Percentiles rank a stretch among this genome's conserved stretches.
phyloP scores from a whole-genome alignment of 345 rosid genomes.

The Salix dunnii region DNA sequence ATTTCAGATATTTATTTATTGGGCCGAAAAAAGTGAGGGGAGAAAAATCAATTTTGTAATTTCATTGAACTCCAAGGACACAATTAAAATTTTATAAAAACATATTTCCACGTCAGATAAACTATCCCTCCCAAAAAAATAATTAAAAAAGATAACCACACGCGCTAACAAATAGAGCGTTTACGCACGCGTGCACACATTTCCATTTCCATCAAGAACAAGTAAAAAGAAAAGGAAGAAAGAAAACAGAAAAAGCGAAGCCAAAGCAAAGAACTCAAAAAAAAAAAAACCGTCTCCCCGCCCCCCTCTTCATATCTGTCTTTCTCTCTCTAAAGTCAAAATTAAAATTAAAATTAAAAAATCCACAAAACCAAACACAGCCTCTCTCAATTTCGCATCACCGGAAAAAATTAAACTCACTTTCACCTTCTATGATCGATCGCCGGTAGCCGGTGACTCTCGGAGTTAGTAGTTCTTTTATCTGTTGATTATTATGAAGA shows the following conservation, averaged over 20 bases:
- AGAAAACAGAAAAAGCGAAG: no score
- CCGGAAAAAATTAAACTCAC: not conserved
- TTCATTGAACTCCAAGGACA: not conserved
- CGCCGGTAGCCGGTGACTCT: conserved; percentile 50
- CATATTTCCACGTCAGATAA: conserved; percentile 30
- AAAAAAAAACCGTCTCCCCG: conserved; percentile 21
- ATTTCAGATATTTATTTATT: not conserved
- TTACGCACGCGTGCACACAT: not conserved
- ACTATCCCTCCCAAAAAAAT: not conserved
- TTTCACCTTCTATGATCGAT: conserved; percentile 29
- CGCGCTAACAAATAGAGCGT: not conserved
- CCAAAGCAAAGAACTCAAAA: conserved; percentile 30
- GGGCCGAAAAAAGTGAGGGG: not conserved
- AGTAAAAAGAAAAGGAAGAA: not conserved
- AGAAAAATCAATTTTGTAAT: not conserved
- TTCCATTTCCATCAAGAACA: not conserved
- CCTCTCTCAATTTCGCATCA: conserved; percentile 9
- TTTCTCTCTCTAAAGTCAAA: conserved; percentile 37
- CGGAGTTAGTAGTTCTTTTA: not conserved
- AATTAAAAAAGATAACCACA: not conserved
- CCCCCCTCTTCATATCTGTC: not conserved
- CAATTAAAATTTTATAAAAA: conserved; percentile 2
- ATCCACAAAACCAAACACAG: conserved; percentile 19
- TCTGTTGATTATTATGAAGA: conserved; percentile 56
- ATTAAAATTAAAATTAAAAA: conserved; percentile 16